These are phyloP conservation scores for Alternaria arborescens DNA, from an alignment of 2,329 filamentous ascomycete genomes.

Conservation along the genomic window DNA sequence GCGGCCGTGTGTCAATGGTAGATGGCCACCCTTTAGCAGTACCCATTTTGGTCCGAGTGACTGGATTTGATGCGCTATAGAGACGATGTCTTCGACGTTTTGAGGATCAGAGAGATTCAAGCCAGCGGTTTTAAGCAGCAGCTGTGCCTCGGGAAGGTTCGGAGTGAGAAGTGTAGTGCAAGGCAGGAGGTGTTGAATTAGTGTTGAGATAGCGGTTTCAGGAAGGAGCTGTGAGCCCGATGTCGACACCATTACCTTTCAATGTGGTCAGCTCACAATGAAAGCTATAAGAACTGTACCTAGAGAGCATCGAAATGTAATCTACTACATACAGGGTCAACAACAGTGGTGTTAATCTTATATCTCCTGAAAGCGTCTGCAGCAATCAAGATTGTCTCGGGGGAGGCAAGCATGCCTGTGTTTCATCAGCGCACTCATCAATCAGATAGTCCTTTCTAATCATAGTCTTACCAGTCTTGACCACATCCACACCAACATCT, in stretches of 20 bases:
- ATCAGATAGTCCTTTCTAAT: background rate
- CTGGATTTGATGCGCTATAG: slow-evolving; percentile 71
- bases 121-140: slow-evolving; percentile 67
- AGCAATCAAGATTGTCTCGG: slow-evolving; percentile 73
- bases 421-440: slow-evolving; percentile 12
- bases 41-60: slow-evolving; percentile 79
- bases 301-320: background rate
- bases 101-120: slow-evolving; percentile 58
- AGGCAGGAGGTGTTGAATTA: slow-evolving; percentile 70
- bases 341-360: slow-evolving; percentile 66
- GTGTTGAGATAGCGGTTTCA: slow-evolving; percentile 66
- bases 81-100: slow-evolving; percentile 71
- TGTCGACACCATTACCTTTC: slow-evolving; percentile 85
- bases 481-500: slow-evolving; percentile 86
- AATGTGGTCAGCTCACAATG: background rate
- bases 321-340: slow-evolving; percentile 73
- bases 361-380: slow-evolving; percentile 69
- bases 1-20: slow-evolving; percentile 74
- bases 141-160: slow-evolving; percentile 77
- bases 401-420: slow-evolving; percentile 82
- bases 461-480: slow-evolving; percentile 78
- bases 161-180: slow-evolving; percentile 75
- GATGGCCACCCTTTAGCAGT: slow-evolving; percentile 88
- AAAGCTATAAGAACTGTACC: background rate
- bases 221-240: slow-evolving; percentile 77